phyloP scores from a whole-genome alignment of 2,329 filamentous ascomycete genomes.

The Clathrospora elynae region DNA sequence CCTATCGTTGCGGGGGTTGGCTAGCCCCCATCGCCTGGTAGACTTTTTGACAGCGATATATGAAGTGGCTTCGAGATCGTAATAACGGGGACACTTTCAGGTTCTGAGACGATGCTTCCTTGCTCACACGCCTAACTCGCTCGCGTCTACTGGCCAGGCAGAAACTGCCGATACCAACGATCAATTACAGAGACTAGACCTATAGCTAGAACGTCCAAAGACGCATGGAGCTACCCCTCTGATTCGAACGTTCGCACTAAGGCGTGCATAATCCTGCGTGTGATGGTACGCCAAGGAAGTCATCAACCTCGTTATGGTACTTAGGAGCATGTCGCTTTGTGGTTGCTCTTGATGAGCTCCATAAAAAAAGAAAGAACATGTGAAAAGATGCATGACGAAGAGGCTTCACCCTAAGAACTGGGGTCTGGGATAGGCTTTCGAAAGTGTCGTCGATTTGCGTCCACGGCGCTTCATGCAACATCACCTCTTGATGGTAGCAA shows the following conservation, averaged over 20 bases:
- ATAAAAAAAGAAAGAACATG: not conserved
- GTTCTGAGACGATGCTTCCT: not conserved
- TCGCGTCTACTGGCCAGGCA: not conserved
- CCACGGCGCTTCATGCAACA: not conserved
- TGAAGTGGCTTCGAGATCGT: not conserved
- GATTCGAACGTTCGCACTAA: no score
- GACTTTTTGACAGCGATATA: not conserved
- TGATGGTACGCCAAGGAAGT: no score
- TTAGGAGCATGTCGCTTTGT: no score
- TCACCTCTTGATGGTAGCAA: not conserved
- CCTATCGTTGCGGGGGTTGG: not conserved
- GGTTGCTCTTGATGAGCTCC: no score
- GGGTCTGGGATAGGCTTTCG: not conserved
- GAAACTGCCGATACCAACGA: not conserved
- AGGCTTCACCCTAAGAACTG: no score
- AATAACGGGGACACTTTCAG: not conserved
- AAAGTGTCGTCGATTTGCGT: not conserved
- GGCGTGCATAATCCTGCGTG: no score
- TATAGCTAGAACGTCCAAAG: no score
- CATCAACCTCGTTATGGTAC: no score
- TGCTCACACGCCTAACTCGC: not conserved
- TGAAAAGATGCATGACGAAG: not conserved
- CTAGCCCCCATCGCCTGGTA: not conserved
- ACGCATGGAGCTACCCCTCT: no score
- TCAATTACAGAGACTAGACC: not conserved